Evolutionary conservation across 2,329 filamentous ascomycete genomes (phyloP).

Genomic region (Teratosphaeriaceae sp.): DNA sequence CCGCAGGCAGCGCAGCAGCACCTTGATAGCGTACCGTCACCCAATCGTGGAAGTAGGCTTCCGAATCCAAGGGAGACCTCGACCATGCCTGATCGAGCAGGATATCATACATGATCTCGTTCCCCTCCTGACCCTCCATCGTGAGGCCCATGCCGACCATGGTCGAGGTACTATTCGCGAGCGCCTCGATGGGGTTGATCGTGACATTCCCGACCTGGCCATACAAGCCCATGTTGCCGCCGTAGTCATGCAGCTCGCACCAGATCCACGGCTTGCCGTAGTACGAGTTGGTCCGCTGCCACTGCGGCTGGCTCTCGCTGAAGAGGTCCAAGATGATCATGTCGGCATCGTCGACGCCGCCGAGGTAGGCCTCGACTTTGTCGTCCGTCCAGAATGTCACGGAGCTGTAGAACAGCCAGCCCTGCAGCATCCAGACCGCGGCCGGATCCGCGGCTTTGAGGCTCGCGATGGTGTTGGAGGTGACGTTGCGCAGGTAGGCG

Average conservation of each 20-base stretch:
- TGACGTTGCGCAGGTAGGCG: slow-evolving; percentile 39
- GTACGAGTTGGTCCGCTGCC: slow-evolving; percentile 45
- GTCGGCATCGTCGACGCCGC: slow-evolving; percentile 39
- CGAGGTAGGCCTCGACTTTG: slow-evolving; percentile 44
- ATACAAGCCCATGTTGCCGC: slow-evolving; percentile 36
- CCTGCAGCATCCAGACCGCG: slow-evolving; percentile 49
- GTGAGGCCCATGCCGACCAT: slow-evolving; percentile 45
- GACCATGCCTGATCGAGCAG: slow-evolving; percentile 48
- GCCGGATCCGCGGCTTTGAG: slow-evolving; percentile 43
- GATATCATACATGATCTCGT: slow-evolving; percentile 47
- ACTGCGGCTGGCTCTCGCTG: slow-evolving; percentile 45
- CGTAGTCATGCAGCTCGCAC: slow-evolving; percentile 48
- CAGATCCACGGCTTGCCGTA: slow-evolving; percentile 50
- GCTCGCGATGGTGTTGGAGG: slow-evolving; percentile 39
- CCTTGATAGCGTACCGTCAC: slow-evolving; percentile 36
- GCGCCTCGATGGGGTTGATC: slow-evolving; percentile 39
- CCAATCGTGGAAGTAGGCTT: slow-evolving; percentile 43
- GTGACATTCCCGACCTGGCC: slow-evolving; percentile 47
- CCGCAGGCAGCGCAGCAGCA: slow-evolving; percentile 9
- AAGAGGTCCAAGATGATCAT: slow-evolving; percentile 49
- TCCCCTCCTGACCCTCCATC: slow-evolving; percentile 47
- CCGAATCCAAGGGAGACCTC: slow-evolving; percentile 36
- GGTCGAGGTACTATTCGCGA: slow-evolving; percentile 32
- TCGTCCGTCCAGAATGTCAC: slow-evolving; percentile 39
- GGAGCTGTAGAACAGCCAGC: slow-evolving; percentile 45